Percentiles rank a stretch among this genome's conserved stretches.
These are phyloP conservation scores for Saccharomyces hybrid DNA, from an alignment of 1,139 yeast species.

Conservation along the genomic window DNA sequence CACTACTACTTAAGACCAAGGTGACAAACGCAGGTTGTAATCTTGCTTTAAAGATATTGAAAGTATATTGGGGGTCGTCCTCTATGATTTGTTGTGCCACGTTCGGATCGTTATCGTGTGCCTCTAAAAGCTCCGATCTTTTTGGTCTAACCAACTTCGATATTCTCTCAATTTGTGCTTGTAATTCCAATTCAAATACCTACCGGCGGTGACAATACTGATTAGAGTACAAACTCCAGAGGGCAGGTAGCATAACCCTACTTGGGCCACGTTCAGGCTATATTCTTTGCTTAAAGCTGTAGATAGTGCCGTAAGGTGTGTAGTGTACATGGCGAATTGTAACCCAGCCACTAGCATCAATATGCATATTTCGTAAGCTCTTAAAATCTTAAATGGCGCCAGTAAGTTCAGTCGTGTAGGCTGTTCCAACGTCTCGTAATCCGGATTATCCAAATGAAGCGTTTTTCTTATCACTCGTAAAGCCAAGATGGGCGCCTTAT, in stretches of 20 bases:
- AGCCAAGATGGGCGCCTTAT: conserved; percentile 40
- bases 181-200: conserved; percentile 41
- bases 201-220: conserved; percentile 46
- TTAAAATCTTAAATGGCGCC: conserved; percentile 41
- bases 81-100: conserved; percentile 19
- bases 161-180: conserved; percentile 21
- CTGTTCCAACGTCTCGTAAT: conserved; percentile 30
- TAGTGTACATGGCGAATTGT: conserved; percentile 63
- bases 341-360: conserved; percentile 49
- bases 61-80: conserved; percentile 22
- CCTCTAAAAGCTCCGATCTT: conserved; percentile 22
- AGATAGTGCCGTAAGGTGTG: conserved; percentile 57
- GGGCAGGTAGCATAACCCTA: conserved; percentile 59
- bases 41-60: conserved; percentile 44
- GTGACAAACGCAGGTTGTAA: conserved; percentile 37
- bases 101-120: conserved; percentile 18
- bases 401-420: conserved; percentile 34
- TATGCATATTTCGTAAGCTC: conserved; percentile 33
- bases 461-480: conserved; percentile 19
- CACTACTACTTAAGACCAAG: conserved; percentile 32
- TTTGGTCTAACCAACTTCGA: conserved; percentile 18
- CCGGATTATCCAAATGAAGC: conserved; percentile 30
- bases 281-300: conserved; percentile 45
- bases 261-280: conserved; percentile 42
- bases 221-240: conserved; percentile 53